Evolutionary conservation across 139 green algal genomes (phyloP).

Genomic region (Chlamydomonas asymmetrica): DNA sequence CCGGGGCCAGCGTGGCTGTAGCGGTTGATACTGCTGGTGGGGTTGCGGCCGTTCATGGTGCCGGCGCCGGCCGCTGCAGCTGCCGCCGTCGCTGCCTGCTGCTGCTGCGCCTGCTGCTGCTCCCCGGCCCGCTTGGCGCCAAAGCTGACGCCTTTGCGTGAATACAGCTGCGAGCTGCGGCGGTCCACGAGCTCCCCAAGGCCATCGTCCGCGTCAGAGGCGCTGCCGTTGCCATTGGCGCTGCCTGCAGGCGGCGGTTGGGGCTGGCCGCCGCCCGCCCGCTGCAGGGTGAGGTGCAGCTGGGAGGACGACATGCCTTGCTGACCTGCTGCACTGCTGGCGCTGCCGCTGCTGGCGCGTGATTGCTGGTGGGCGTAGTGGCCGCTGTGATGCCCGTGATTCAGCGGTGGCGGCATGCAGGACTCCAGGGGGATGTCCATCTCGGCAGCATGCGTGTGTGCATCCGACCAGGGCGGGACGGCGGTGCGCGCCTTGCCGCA

Average conservation of each 20-base stretch:
- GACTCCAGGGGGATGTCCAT: neutral
- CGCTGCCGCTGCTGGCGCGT: too few relatives aligned
- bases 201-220: too few relatives aligned
- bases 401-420: neutral
- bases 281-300: too few relatives aligned
- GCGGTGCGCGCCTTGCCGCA: neutral
- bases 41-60: neutral
- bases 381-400: neutral
- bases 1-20: neutral
- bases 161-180: too few relatives aligned
- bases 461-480: constrained; percentile 14
- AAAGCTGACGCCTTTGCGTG: constrained; percentile 11
- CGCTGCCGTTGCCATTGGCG: too few relatives aligned
- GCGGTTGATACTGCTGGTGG: neutral
- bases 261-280: too few relatives aligned
- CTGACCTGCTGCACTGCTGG: too few relatives aligned
- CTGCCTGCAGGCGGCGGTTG: too few relatives aligned
- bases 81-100: neutral
- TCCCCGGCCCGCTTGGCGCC: neutral
- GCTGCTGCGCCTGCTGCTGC: neutral
- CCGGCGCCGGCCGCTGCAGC: neutral
- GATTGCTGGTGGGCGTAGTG: neutral
- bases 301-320: too few relatives aligned
- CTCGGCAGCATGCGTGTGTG: constrained; percentile 3
- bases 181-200: too few relatives aligned